Evolutionary conservation across 148 eudicot genomes (phyloP).

Genomic region (Arbutus unedo): DNA sequence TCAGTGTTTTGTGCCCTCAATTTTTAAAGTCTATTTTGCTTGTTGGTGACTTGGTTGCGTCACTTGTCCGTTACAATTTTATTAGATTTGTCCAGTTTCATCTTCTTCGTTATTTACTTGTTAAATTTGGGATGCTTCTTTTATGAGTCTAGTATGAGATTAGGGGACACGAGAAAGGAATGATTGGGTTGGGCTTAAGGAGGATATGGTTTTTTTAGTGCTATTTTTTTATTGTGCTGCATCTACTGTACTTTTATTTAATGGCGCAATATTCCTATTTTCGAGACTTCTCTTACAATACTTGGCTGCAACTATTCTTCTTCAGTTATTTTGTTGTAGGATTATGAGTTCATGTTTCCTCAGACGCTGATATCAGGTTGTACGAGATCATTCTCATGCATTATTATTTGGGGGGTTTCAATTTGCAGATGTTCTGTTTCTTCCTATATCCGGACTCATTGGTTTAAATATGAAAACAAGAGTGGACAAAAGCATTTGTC

Average conservation of each 20-base stretch:
- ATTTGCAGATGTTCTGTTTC: constrained; percentile 77
- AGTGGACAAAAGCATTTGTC: constrained; percentile 58
- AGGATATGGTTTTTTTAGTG: background rate
- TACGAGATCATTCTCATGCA: background rate
- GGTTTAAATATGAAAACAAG: constrained; percentile 74
- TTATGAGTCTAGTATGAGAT: background rate
- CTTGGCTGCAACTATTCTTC: background rate
- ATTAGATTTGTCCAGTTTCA: background rate
- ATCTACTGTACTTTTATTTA: background rate
- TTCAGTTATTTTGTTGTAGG: background rate
- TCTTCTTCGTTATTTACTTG: background rate
- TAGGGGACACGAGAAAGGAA: background rate
- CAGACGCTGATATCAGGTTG: background rate
- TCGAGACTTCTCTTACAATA: background rate
- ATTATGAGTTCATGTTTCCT: constrained; percentile 3
- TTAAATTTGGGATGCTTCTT: background rate
- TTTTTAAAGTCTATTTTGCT: background rate
- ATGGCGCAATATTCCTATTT: background rate
- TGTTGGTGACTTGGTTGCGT: background rate
- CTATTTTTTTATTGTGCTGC: constrained; percentile 4
- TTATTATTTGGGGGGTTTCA: constrained; percentile 7
- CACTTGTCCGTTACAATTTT: background rate
- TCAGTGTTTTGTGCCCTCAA: background rate
- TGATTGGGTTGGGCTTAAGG: background rate
- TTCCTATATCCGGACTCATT: constrained; percentile 86